A percentile compares a stretch with the other conserved stretches of the same genome.
phyloP scores from a whole-genome alignment of 352 stramenopile species.

The Phytophthora tentaculata region DNA sequence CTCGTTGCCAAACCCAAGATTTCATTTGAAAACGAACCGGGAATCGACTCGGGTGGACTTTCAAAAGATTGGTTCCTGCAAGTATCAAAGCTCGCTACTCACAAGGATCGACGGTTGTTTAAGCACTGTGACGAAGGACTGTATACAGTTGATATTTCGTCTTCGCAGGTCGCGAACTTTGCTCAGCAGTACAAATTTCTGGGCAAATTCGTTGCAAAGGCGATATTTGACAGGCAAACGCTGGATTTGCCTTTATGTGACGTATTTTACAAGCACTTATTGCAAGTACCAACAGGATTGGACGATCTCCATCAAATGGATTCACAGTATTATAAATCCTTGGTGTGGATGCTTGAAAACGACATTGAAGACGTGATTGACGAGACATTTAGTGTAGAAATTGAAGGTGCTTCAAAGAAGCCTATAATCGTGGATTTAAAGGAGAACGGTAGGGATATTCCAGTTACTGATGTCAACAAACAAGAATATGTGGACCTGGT shows the following conservation, averaged over 20 bases:
- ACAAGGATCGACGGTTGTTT: constrained; percentile 53
- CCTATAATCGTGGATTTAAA: constrained; percentile 55
- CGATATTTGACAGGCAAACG: constrained; percentile 87
- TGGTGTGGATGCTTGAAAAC: constrained; percentile 90
- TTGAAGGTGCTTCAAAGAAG: constrained; percentile 34
- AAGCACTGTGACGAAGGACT: constrained; percentile 57
- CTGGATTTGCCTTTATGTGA: constrained; percentile 83
- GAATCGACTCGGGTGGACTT: constrained; percentile 89
- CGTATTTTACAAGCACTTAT: constrained; percentile 72
- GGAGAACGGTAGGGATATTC: constrained; percentile 65
- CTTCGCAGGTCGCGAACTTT: constrained; percentile 36
- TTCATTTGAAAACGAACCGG: constrained; percentile 80
- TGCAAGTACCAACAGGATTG: constrained; percentile 51
- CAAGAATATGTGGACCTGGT: constrained; percentile 72
- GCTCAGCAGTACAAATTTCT: constrained; percentile 68
- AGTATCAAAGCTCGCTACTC: constrained; percentile 57
- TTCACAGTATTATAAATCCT: constrained; percentile 78
- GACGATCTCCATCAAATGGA: constrained; percentile 80
- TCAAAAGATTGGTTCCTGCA: constrained; percentile 92
- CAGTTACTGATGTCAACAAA: constrained; percentile 83
- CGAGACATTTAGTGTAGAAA: constrained; percentile 87
- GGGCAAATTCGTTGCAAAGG: constrained; percentile 84
- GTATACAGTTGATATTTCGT: constrained; percentile 56
- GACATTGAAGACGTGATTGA: constrained; percentile 79
- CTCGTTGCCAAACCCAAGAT: constrained; percentile 79